Evolutionary conservation across 2,329 filamentous ascomycete genomes (phyloP).

Genomic region (Niveomyces coronatus): DNA sequence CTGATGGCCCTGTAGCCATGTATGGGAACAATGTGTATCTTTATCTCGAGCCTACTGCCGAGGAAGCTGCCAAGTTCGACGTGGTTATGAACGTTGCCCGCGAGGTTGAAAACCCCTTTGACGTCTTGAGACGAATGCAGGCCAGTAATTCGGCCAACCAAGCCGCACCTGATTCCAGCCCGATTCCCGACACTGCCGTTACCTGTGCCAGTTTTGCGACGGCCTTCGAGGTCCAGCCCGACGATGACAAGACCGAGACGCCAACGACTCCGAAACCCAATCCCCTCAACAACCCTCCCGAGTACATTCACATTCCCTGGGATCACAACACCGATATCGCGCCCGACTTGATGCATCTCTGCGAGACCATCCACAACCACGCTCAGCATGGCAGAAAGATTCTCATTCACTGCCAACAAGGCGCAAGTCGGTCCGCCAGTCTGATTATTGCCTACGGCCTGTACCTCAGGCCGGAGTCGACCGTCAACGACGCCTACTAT

Average conservation of each 20-base stretch:
- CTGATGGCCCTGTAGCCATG: slow-evolving; percentile 71
- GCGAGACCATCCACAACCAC: slow-evolving; percentile 64
- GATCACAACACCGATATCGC: slow-evolving; percentile 84
- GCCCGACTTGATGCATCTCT: slow-evolving; percentile 62
- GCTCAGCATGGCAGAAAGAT: slow-evolving; percentile 67
- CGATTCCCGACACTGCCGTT: slow-evolving; percentile 42
- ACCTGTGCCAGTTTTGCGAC: slow-evolving; percentile 50
- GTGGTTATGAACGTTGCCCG: slow-evolving; percentile 78
- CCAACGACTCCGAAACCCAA: slow-evolving; percentile 48
- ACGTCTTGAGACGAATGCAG: slow-evolving; percentile 21
- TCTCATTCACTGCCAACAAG: slow-evolving; percentile 76
- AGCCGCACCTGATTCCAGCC: slow-evolving; percentile 30
- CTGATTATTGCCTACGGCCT: slow-evolving; percentile 79
- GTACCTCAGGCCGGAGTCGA: slow-evolving; percentile 65
- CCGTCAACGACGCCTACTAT: slow-evolving; percentile 75
- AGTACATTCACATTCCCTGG: slow-evolving; percentile 83
- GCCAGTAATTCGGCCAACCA: slow-evolving; percentile 20
- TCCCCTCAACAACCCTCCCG: slow-evolving; percentile 46
- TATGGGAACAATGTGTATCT: slow-evolving; percentile 69
- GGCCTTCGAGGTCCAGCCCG: slow-evolving; percentile 46
- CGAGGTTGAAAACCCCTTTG: slow-evolving; percentile 70
- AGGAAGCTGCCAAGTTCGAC: slow-evolving; percentile 68
- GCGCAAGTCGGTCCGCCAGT: slow-evolving; percentile 75
- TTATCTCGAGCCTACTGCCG: slow-evolving; percentile 68
- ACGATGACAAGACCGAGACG: slow-evolving; percentile 26